A percentile compares a stretch with the other conserved stretches of the same genome.
Evolutionary conservation across 2,329 filamentous ascomycete genomes (phyloP).

Genomic region (Magnaporthiopsis rhizophila): DNA sequence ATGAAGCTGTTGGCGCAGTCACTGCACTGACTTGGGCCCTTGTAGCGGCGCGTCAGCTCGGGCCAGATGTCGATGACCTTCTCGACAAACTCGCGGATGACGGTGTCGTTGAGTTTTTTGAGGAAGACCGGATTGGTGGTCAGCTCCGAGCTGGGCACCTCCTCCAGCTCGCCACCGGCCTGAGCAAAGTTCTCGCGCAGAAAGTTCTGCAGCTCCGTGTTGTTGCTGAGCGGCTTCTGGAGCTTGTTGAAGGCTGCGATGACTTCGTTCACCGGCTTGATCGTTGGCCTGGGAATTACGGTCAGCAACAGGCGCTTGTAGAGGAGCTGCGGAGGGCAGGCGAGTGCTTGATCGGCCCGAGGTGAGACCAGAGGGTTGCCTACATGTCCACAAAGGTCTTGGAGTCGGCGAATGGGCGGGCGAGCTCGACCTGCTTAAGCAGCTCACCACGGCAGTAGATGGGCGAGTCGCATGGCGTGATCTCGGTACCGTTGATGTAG

Average conservation of each 20-base stretch:
- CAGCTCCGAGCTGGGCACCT: conserved; percentile 42
- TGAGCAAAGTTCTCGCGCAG: conserved; percentile 54
- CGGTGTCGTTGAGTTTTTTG: conserved; percentile 45
- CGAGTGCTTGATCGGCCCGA: background rate
- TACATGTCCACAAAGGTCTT: conserved; percentile 67
- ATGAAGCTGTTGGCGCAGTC: conserved; percentile 59
- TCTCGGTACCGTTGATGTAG: conserved; percentile 51
- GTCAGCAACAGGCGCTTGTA: conserved; percentile 2
- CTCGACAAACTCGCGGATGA: conserved; percentile 50
- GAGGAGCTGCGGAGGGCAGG: background rate
- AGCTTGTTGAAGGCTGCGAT: conserved; percentile 52
- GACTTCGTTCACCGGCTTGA: conserved; percentile 50
- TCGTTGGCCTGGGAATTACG: conserved; percentile 43
- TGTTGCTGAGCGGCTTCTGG: conserved; percentile 52
- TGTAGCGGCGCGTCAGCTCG: conserved; percentile 54
- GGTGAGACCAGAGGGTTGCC: conserved; percentile 16
- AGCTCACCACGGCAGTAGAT: conserved; percentile 61
- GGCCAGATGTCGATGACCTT: conserved; percentile 66
- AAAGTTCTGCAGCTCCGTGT: conserved; percentile 53
- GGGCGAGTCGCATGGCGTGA: conserved; percentile 58
- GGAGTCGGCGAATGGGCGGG: conserved; percentile 56
- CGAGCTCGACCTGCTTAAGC: conserved; percentile 53
- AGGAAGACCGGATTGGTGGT: conserved; percentile 51
- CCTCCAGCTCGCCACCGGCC: conserved; percentile 54
- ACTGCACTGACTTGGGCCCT: conserved; percentile 43